Evolutionary conservation across 345 rosid genomes (phyloP), one percentile per base, ranked within the genome.

Genomic region (Eucalyptus melliodora): DNA sequence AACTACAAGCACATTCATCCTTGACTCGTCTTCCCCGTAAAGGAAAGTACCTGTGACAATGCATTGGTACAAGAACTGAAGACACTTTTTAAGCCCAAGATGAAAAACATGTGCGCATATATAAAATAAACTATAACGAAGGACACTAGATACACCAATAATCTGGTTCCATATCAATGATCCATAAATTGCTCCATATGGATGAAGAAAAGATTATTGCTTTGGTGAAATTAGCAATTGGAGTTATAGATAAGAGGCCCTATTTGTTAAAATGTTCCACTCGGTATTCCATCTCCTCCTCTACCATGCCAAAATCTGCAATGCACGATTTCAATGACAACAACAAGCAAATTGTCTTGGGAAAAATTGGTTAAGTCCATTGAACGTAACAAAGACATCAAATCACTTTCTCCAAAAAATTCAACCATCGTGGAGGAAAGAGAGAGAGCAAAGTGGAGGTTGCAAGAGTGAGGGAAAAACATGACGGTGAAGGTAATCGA

Each of bases 231-330:
- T 37, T 34, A 72, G 24, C 30, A 19, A 16, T 11, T 37, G 40
- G 81, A 11, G 37, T 30, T 27, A 23, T 16, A 30, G 31, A 85
- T 2, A 49, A 85, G 16, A 50, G 62, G 12, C 11, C 89, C 90
- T 89, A 97, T 99, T 93, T 95, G 97, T 98, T 97, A 90, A 98
- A 98, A 89, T 97, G 92, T 91, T 98, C 99, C 42, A 98, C 99
- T 31, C 96, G 94, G 65, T 97, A 98, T 77, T 97, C 97, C 99
- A 97, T 97, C 95, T 98, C 99, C 59, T 96, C 92, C 91, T 93
- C 95, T 42, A 96, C 99, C 99, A 97, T 95, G 88, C 93, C 95
- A 89, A 96, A 55, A 97, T 98, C 99, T 97, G 82, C 82, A 34
- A 69, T 17, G 44, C 81, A 17, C 14, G 40, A 69, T 34, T 34